Percentiles rank a stretch among this genome's conserved stretches.
Evolutionary conservation across 1,284 basidiomycete species (phyloP).

Genomic region (Ganoderma lucidum): DNA sequence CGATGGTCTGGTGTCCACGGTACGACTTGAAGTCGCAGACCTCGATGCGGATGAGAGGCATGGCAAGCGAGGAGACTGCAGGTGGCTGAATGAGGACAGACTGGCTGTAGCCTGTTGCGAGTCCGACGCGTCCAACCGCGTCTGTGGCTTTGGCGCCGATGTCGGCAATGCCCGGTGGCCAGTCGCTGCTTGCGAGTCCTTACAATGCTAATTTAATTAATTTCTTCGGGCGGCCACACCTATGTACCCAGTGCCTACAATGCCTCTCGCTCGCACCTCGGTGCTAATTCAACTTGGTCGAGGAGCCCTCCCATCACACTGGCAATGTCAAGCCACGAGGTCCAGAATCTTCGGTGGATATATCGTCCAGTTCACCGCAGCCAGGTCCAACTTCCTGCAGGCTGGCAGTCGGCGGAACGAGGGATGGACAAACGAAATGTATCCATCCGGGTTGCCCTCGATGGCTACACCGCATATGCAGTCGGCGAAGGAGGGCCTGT

Average conservation of each 20-base stretch:
- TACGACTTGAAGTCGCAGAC: slow-evolving; percentile 96
- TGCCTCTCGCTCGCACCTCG: too few relatives aligned
- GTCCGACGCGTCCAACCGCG: too few relatives aligned
- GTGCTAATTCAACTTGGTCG: too few relatives aligned
- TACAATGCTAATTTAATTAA: too few relatives aligned
- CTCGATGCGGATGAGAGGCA: slow-evolving; percentile 85
- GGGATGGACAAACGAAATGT: neutral
- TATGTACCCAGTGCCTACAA: too few relatives aligned
- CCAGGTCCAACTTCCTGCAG: neutral
- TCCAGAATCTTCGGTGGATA: neutral
- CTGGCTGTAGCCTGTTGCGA: too few relatives aligned
- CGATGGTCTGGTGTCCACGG: slow-evolving; percentile 86
- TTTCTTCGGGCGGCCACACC: too few relatives aligned
- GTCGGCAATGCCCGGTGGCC: too few relatives aligned
- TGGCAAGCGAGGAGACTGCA: slow-evolving; percentile 36
- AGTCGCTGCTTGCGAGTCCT: too few relatives aligned
- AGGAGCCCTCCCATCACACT: too few relatives aligned
- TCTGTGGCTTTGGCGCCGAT: too few relatives aligned
- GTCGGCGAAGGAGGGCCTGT: neutral
- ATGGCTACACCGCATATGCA: neutral
- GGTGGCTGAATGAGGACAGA: too few relatives aligned
- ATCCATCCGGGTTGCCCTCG: neutral
- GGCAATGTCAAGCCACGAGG: neutral
- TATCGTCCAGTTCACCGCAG: neutral
- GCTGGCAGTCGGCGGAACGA: neutral